These are phyloP conservation scores for Hortiboletus rubellus DNA, from an alignment of 1,284 basidiomycete genomes.

Conservation along the genomic window DNA sequence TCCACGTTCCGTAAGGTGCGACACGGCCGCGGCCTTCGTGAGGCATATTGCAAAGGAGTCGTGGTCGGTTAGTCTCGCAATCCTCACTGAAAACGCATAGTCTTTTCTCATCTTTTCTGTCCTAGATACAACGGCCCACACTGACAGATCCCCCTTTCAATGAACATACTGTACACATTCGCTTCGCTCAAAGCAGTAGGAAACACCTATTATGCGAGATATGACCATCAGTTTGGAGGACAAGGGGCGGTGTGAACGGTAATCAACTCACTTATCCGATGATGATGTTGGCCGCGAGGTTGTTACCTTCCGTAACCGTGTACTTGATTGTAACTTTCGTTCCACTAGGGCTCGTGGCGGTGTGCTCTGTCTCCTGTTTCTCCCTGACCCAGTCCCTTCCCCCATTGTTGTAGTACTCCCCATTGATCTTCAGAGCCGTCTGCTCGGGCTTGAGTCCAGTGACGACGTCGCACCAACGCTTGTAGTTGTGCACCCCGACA, in stretches of 20 bases:
- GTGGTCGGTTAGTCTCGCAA: too few species aligned
- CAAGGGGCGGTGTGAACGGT: neutral
- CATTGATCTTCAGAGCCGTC: conserved; percentile 32
- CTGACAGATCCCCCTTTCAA: neutral
- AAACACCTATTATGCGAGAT: neutral
- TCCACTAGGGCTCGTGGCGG: conserved; percentile 1
- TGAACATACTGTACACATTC: neutral
- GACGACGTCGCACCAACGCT: conserved; percentile 38
- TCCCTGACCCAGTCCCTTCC: conserved; percentile 17
- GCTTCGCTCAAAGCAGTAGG: neutral
- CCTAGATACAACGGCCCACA: neutral
- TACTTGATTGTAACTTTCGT: conserved; percentile 6
- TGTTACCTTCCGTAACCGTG: conserved; percentile 1
- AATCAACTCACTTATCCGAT: conserved; percentile 10
- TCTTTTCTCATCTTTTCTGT: neutral
- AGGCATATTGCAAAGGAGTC: too few species aligned
- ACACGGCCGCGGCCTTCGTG: too few species aligned
- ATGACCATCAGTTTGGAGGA: neutral
- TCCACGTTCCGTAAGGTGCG: too few species aligned
- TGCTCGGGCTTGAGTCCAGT: conserved; percentile 9
- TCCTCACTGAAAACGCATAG: too few species aligned
- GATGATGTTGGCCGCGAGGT: conserved; percentile 11
- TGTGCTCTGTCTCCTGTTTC: conserved; percentile 19
- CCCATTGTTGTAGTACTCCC: conserved; percentile 32
- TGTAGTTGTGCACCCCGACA: conserved; percentile 43